phyloP scores from a whole-genome alignment of 2,329 filamentous ascomycete genomes.

The Cryphonectria radicalis region DNA sequence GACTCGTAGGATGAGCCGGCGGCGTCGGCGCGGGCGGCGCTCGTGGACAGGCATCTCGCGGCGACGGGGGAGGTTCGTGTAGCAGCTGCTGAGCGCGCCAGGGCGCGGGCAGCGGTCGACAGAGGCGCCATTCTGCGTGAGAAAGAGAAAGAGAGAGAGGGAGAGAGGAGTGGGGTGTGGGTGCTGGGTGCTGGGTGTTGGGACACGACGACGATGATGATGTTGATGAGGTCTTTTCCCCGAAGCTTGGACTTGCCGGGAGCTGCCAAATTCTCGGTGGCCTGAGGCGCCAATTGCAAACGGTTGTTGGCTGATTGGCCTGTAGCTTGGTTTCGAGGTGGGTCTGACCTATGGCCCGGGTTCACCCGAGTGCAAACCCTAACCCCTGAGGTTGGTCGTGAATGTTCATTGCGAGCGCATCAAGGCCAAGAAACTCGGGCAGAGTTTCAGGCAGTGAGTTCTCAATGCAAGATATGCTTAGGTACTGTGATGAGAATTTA shows the following conservation, averaged over 20 bases:
- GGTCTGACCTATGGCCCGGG: constrained; percentile 6
- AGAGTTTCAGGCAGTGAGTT: neutral
- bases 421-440: neutral
- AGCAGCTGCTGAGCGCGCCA: constrained; percentile 58
- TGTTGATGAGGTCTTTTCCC: constrained; percentile 54
- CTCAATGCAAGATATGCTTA: neutral
- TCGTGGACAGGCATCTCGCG: constrained; percentile 61
- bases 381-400: neutral
- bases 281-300: constrained; percentile 31
- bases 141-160: constrained; percentile 23
- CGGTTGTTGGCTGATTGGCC: constrained; percentile 26
- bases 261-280: constrained; percentile 30
- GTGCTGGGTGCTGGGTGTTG: constrained; percentile 31
- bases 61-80: constrained; percentile 45
- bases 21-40: constrained; percentile 52
- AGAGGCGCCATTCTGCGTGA: constrained; percentile 66
- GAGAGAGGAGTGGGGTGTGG: constrained; percentile 37
- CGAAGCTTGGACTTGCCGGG: constrained; percentile 33
- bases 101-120: constrained; percentile 68
- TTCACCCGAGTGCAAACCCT: constrained; percentile 4
- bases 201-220: constrained; percentile 38
- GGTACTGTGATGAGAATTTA: neutral
- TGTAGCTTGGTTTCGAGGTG: constrained; percentile 9
- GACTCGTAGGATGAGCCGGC: constrained; percentile 57
- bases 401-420: neutral